Evolutionary conservation across 2,329 filamentous ascomycete species (phyloP).

Genomic region (Colletotrichum graminicola): DNA sequence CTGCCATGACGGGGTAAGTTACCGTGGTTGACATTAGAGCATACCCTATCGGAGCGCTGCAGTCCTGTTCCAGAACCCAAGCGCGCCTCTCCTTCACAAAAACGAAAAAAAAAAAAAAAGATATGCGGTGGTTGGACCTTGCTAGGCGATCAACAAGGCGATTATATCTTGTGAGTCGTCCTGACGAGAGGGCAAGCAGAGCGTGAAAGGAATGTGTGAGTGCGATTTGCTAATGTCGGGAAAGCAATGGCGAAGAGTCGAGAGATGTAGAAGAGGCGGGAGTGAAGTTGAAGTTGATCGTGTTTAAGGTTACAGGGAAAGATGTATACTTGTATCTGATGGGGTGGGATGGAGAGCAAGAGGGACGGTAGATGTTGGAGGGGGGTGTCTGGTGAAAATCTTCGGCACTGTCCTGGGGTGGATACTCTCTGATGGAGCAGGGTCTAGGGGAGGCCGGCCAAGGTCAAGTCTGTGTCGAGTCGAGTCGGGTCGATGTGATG

Average conservation of each 20-base stretch:
- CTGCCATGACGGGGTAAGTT: conserved; percentile 73
- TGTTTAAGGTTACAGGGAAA: conserved; percentile 56
- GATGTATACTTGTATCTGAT: conserved; percentile 63
- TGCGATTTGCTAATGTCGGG: conserved; percentile 23
- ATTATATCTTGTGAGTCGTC: conserved; percentile 2
- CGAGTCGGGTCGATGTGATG: conserved; percentile 34
- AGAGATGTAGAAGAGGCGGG: conserved; percentile 40
- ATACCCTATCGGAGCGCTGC: conserved; percentile 54
- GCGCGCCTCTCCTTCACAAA: conserved; percentile 40
- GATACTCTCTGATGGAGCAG: conserved; percentile 51
- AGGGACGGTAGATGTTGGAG: conserved; percentile 61
- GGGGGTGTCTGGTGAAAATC: conserved; percentile 61
- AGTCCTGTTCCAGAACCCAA: conserved; percentile 41
- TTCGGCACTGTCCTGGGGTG: conserved; percentile 63
- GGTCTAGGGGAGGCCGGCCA: conserved; percentile 49
- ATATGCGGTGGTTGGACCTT: conserved; percentile 22
- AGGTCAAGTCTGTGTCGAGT: conserved; percentile 42
- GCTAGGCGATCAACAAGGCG: conserved; percentile 35
- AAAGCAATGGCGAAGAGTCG: conserved; percentile 29
- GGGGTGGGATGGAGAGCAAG: conserved; percentile 48
- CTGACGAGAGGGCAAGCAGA: conserved; percentile 4
- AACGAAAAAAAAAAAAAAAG: not conserved
- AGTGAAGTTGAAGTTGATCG: conserved; percentile 46
- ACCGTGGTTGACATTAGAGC: conserved; percentile 72
- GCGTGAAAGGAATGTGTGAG: not conserved